Base-by-base conservation (phyloP, 2,329 filamentous ascomycete species). In the Fusarium kyushuense region DNA sequence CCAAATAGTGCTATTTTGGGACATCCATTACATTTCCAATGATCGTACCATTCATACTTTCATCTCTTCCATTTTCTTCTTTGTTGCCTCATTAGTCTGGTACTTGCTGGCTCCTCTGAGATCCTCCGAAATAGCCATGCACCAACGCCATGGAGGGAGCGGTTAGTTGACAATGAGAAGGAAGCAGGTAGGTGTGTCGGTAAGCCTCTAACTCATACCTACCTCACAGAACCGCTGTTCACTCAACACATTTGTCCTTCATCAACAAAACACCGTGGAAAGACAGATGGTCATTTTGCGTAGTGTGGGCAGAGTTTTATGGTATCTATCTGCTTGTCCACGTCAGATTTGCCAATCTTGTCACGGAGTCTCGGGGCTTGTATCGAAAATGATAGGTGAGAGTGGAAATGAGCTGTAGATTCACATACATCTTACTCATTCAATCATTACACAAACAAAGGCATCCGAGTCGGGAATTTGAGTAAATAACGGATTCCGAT, bases 181-280 rank as follows among this genome's bases (percentile, higher is more conserved):
- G 13, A 35, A 56, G 14, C 23, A n/a, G 12, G 12, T 27, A 42
- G 30, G 27, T 19, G 30, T 33, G 29, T 45, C 17, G 14, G 36
- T 42, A 16, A 41, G 36, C 36, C 36, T 47, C 13, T 59, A 53
- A 43, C 59, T 58, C 41, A 51, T 43, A 25, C 52, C 46, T 43
- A 25, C 52, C 46, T 45, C n/a, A 33, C 14, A 25, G 40, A 45
- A 32, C 9, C 46, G 41, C 32, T 30, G 36, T 42, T 38, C 35
- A 23, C 61, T 69, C 61, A 69, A 69, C 61, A 40, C 46, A 53
- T 58, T 54, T 23, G n/a, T 25, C 43, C 65, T 65, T 35, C 38
- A 52, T 67, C 53, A 69, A 69, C 65, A 49, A 53, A 55, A 55
- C n/a, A 32, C 21, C 21, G 21, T 21, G 23, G 38, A 33, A 41